Base-by-base conservation (phyloP, 768 basidiomycete genomes). In the Leccinum longicurvipes region DNA sequence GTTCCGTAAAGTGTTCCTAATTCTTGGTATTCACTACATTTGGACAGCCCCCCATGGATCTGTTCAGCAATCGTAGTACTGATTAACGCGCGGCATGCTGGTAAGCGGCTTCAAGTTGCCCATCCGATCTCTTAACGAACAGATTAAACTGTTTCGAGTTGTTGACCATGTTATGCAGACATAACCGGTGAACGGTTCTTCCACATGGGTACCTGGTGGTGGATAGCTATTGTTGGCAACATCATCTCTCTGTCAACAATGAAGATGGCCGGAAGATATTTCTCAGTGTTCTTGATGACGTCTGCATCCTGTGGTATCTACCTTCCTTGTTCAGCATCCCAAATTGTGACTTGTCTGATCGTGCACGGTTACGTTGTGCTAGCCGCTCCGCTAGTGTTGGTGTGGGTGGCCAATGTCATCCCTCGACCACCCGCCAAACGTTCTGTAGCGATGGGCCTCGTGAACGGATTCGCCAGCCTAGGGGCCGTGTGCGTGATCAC, bases 221-320 rank as follows among this genome's bases (percentile, higher is more conserved):
- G 83, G 83, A 79, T 73, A 3, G 77, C 78, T 46, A 82, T 86
- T 2, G 39, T 84, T 3, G 86, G 82, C 1, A 86, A 80, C 60
- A 80, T 86, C 58, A 83, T 87, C 56, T 79, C 78, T 2, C 64
- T 85, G 19, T 78, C 78, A 2, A 86, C 84, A 0, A 76, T 76
- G 70, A 71, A 68, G 3, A 75, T 75, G n/a, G 76, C 69, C 0
- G 83, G 75, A 1, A 78, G 85, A 54, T 86, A 87, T 58, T 73
- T 86, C 23, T 77, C 82, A 1, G 69, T 86, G 67, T 86, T 86
- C 69, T 71, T 86, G 29, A 85, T 87, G 83, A 77, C 84, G 0
- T 67, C 69, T 51, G 84, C 84, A 46, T 81, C 79, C 56, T 69
- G 71, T 5, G 78, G 78, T 73, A 50, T 24, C 67, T 53, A 10